phyloP scores from a whole-genome alignment of 805 yeast species.

The Candida sakaeoensis region DNA sequence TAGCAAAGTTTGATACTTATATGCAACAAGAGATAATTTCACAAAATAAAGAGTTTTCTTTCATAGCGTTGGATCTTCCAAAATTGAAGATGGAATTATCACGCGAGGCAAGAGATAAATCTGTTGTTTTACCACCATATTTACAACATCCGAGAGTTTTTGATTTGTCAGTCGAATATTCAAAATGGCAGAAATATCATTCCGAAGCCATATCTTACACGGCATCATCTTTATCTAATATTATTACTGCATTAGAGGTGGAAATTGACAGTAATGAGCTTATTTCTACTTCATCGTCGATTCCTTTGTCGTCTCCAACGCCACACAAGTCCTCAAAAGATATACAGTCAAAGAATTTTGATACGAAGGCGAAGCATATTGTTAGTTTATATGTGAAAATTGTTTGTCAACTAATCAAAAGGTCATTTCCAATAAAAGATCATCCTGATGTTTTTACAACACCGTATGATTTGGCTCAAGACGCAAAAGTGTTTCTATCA shows the following conservation, averaged over 20 bases:
- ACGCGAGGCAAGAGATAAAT: constrained; percentile 76
- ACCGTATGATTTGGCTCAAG: constrained; percentile 78
- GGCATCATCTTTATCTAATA: constrained; percentile 33
- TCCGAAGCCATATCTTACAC: constrained; percentile 46
- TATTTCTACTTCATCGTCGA: constrained; percentile 6
- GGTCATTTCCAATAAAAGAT: constrained; percentile 47
- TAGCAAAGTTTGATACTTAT: constrained; percentile 48
- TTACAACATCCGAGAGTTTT: constrained; percentile 73
- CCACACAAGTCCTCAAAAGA: constrained; percentile 4
- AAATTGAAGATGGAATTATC: constrained; percentile 73
- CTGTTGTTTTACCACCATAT: constrained; percentile 67
- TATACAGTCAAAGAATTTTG: constrained; percentile 1
- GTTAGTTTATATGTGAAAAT: constrained; percentile 44
- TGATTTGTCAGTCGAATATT: constrained; percentile 70
- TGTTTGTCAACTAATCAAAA: constrained; percentile 44
- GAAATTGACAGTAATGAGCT: constrained; percentile 19
- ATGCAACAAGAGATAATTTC: constrained; percentile 42
- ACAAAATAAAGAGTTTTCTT: constrained; percentile 50
- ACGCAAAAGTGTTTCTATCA: constrained; percentile 58
- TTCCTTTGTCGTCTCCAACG: constrained; percentile 10
- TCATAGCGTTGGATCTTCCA: constrained; percentile 67
- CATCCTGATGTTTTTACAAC: constrained; percentile 55
- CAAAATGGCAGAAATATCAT: constrained; percentile 61
- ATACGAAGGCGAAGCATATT: constrained; percentile 37
- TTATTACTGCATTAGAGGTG: constrained; percentile 47